These are phyloP conservation scores for Wallacemonas sp. DNA, from an alignment of 208 protist genomes.

Conservation along the genomic window DNA sequence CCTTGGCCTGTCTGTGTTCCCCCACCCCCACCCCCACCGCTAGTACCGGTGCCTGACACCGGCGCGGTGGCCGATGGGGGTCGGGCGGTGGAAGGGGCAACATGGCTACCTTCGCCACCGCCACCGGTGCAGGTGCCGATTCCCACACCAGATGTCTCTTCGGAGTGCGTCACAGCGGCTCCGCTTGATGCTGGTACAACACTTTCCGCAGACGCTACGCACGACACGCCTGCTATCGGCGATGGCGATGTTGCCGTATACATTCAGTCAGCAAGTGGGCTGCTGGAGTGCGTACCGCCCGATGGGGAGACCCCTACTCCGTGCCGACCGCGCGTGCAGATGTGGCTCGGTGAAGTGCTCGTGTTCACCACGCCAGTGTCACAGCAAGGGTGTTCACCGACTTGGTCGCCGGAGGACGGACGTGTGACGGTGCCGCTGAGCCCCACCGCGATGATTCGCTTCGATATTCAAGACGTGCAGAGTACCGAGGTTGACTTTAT, in stretches of 20 bases:
- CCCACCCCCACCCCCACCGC: slow-evolving; percentile 1
- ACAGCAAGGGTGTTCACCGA: not conserved
- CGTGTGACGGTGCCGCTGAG: not conserved
- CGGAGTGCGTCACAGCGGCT: too few relatives aligned
- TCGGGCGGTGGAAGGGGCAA: too few relatives aligned
- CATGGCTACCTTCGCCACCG: not conserved
- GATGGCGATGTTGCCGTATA: slow-evolving; percentile 23
- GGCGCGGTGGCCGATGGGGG: not conserved
- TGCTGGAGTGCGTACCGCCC: slow-evolving; percentile 11
- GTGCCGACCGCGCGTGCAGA: slow-evolving; percentile 46
- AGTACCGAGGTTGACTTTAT: slow-evolving; percentile 2
- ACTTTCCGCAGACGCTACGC: too few relatives aligned
- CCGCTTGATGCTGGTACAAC: too few relatives aligned
- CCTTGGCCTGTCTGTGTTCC: too few relatives aligned
- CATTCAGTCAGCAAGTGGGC: slow-evolving; percentile 22
- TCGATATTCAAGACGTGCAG: slow-evolving; percentile 48
- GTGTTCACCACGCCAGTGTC: slow-evolving; percentile 35
- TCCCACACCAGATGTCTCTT: too few relatives aligned
- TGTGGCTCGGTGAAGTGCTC: slow-evolving; percentile 37
- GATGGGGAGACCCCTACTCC: slow-evolving; percentile 16
- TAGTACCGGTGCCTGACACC: not conserved
- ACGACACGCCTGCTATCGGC: slow-evolving; percentile 21
- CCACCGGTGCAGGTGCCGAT: not conserved
- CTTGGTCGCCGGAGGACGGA: not conserved
- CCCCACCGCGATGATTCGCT: slow-evolving; percentile 26